These are phyloP conservation scores for Erysimum pusillum DNA, from an alignment of 441 rosid genomes.

Conservation along the genomic window DNA sequence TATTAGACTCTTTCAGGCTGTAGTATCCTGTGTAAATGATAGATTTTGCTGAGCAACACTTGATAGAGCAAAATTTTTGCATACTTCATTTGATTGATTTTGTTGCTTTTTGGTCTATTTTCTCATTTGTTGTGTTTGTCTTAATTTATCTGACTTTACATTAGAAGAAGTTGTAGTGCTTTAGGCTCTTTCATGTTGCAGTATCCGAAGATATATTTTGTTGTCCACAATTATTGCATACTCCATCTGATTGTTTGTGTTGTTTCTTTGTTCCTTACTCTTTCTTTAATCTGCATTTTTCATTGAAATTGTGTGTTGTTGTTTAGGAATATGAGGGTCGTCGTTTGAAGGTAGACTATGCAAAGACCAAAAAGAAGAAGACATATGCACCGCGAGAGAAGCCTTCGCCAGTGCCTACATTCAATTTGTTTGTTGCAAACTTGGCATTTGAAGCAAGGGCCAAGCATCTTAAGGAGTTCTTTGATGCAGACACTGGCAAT, in stretches of 20 bases:
- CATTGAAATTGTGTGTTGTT: constrained; percentile 18
- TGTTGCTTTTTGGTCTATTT: no score
- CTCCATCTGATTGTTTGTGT: not conserved
- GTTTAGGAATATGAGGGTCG: constrained; percentile 84
- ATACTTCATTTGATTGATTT: no score
- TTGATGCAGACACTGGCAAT: constrained; percentile 57
- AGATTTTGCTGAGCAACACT: not conserved
- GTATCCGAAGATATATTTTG: not conserved
- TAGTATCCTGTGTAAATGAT: not conserved
- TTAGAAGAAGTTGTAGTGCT: no score
- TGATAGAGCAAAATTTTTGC: no score
- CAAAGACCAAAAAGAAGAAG: constrained; percentile 66
- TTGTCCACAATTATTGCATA: not conserved
- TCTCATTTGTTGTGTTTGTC: no score
- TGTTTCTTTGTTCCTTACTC: constrained; percentile 5
- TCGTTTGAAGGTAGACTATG: constrained; percentile 64
- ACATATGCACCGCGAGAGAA: constrained; percentile 52
- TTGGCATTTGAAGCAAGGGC: constrained; percentile 72
- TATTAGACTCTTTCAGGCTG: not conserved
- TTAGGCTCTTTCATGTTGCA: not conserved
- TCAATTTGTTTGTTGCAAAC: constrained; percentile 78
- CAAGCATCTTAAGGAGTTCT: constrained; percentile 75
- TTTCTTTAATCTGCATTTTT: constrained; percentile 11
- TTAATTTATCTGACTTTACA: no score
- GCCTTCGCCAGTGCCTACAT: constrained; percentile 56